Evolutionary conservation across 352 stramenopile genomes (phyloP), one percentile per base, ranked within the genome.

Genomic region (Pythium rhizo-oryzae): DNA sequence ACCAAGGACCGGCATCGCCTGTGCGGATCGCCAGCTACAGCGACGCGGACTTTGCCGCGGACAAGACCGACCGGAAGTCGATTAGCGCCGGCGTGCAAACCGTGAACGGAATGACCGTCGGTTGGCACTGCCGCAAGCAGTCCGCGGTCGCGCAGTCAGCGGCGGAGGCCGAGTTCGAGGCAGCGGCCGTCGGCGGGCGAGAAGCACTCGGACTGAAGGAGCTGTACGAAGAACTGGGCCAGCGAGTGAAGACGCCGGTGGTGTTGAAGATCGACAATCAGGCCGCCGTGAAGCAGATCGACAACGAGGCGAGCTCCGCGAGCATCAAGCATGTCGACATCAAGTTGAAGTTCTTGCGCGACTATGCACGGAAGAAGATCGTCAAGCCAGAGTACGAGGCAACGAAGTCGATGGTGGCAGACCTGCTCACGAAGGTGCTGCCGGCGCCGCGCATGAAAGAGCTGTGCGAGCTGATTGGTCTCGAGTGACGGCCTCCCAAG

Each of bases 41-140:
- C 41, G 66, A 80, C 39, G 66, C 62, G 0, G 66, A 77, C 44
- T 77, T 60, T 23, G 67, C 74, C 0, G 65, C 46, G 0, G 62
- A 77, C 49, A 71, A 72, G 21, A 21, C 5, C 11, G 70, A 72
- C 19, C 35, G 66, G 1, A 80, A 68, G 43, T 77, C 74, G 0
- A 47, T 77, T 1, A 75, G 58, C 4, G 69, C 8, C 52, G 61
- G 52, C 9, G 44, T 77, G 0, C 0, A 75, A 1, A 15, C 28
- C 0, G 11, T 77, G 3, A 64, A 71, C 33, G 70, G 74, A 0
- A 75, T 75, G 50, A 6, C 54, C 23, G 47, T 62, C 21, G 62
- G 35, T 4, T 62, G 62, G 62, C 33, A 51, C 1, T 77, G 70
- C 63, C 67, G 62, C 16, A 77, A 74, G 37, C 74, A 75, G 24